A percentile compares a stretch with the other conserved stretches of the same genome.
Evolutionary conservation across 805 yeast species (phyloP).

Genomic region (Peterozyma xylosa): DNA sequence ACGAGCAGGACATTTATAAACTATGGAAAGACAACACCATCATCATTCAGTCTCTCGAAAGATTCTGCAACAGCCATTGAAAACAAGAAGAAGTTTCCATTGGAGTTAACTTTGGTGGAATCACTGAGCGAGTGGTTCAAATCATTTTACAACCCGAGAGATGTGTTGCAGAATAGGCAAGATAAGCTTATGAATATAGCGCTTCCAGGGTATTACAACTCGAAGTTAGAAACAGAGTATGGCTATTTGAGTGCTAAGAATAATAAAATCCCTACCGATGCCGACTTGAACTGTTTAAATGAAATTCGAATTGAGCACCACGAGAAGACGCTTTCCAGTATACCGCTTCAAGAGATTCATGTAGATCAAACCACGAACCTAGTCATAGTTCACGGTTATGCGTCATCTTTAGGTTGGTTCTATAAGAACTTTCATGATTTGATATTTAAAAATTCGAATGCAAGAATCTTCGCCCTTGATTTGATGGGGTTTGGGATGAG

Average conservation of each 20-base stretch:
- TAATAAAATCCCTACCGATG: conserved; percentile 9
- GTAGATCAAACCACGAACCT: conserved; percentile 21
- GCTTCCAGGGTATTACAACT: conserved; percentile 4
- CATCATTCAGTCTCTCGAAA: too few relatives aligned
- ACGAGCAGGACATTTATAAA: too few relatives aligned
- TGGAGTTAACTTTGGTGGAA: too few relatives aligned
- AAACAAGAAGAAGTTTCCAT: too few relatives aligned
- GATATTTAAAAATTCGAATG: conserved; percentile 20
- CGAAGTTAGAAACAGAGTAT: background rate
- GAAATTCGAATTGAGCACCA: conserved; percentile 19
- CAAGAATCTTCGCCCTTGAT: conserved; percentile 33
- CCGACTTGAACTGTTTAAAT: conserved; percentile 14
- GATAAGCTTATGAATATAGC: conserved; percentile 3
- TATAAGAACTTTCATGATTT: conserved; percentile 43
- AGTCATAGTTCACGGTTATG: conserved; percentile 52
- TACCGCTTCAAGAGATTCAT: background rate
- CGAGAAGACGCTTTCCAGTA: background rate
- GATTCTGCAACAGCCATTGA: too few relatives aligned
- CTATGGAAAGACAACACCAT: too few relatives aligned
- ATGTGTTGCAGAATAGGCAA: background rate
- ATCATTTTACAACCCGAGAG: too few relatives aligned
- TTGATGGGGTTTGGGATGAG: conserved; percentile 50
- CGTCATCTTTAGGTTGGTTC: conserved; percentile 49
- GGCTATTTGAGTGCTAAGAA: conserved; percentile 3
- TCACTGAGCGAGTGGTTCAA: too few relatives aligned